phyloP scores from a whole-genome alignment of 1,284 basidiomycete species.

The Tranzscheliella williamsii region DNA sequence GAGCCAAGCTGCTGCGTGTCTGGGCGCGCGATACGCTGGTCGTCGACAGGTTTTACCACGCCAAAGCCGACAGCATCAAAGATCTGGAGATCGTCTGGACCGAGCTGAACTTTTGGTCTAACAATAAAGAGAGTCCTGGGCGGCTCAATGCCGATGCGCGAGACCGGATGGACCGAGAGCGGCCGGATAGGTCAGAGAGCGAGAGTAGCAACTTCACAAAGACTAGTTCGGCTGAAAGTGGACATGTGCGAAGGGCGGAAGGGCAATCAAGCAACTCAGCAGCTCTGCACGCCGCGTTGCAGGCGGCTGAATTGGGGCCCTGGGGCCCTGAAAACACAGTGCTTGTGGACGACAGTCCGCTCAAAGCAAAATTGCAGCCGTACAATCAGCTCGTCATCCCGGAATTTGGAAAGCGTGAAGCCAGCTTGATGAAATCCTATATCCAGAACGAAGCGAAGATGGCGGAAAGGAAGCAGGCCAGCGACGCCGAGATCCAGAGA shows the following conservation, averaged over 20 bases:
- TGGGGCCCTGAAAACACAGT: constrained; percentile 74
- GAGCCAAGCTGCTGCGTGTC: constrained; percentile 67
- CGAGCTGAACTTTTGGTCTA: constrained; percentile 60
- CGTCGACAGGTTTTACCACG: constrained; percentile 7
- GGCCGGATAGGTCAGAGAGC: constrained; percentile 12
- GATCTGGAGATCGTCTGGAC: constrained; percentile 77
- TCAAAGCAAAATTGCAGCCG: constrained; percentile 77
- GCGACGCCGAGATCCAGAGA: neutral
- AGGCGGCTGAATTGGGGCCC: constrained; percentile 12
- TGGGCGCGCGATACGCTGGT: constrained; percentile 79
- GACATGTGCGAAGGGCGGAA: neutral
- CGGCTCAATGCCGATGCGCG: constrained; percentile 27
- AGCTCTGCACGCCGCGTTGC: constrained; percentile 3
- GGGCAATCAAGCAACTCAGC: constrained; percentile 4
- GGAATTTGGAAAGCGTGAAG: constrained; percentile 40
- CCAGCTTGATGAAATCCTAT: constrained; percentile 14
- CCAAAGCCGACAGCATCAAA: constrained; percentile 65
- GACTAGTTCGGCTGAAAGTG: neutral
- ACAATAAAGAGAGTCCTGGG: neutral
- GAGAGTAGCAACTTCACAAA: too few species aligned
- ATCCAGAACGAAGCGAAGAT: constrained; percentile 4
- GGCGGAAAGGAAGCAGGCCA: neutral
- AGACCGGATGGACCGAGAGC: constrained; percentile 8
- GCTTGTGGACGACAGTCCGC: constrained; percentile 77
- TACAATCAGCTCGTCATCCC: constrained; percentile 60